Conservation (phyloP, 192 early-diverging fungal species). For the Ramicandelaber brevisporus region DNA sequence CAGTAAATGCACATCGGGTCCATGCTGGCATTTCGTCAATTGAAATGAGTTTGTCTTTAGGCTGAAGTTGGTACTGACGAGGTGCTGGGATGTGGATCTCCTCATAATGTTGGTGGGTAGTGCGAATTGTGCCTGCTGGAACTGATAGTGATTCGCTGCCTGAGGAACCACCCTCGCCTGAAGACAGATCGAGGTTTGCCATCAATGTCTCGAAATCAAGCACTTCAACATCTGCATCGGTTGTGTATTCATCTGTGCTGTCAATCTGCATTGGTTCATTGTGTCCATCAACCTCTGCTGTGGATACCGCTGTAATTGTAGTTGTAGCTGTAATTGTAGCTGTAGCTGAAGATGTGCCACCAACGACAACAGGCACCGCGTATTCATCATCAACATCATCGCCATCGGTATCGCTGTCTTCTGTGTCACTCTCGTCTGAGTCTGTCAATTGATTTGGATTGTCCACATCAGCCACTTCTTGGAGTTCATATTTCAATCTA, state of each 20-base stretch:
- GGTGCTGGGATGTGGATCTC: slow-evolving; percentile 89
- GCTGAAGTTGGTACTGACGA: slow-evolving; percentile 17
- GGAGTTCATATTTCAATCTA: too few relatives aligned
- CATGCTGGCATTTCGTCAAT: slow-evolving; percentile 48
- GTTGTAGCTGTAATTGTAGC: not conserved
- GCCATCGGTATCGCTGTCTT: slow-evolving; percentile 6
- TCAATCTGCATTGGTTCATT: slow-evolving; percentile 3
- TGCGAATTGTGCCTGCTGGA: too few relatives aligned
- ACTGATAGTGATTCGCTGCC: too few relatives aligned
- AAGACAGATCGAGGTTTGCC: too few relatives aligned
- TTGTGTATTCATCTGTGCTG: slow-evolving; percentile 13
- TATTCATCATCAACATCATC: slow-evolving; percentile 3
- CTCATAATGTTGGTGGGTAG: too few relatives aligned
- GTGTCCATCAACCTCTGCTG: not conserved
- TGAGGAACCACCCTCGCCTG: too few relatives aligned
- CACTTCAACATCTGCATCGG: slow-evolving; percentile 12
- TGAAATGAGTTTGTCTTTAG: slow-evolving; percentile 38
- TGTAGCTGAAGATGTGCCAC: not conserved
- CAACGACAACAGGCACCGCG: not conserved
- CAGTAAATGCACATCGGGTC: slow-evolving; percentile 49
- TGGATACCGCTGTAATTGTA: not conserved
- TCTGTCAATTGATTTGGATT: not conserved
- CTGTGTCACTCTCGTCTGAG: slow-evolving; percentile 6
- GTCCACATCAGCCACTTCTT: slow-evolving; percentile 2
- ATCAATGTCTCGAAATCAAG: slow-evolving; percentile 2